A percentile compares a stretch with the other conserved stretches of the same genome.
These are phyloP conservation scores for Akanthomyces muscarius DNA, from an alignment of 2,329 filamentous ascomycete species.

Conservation along the genomic window DNA sequence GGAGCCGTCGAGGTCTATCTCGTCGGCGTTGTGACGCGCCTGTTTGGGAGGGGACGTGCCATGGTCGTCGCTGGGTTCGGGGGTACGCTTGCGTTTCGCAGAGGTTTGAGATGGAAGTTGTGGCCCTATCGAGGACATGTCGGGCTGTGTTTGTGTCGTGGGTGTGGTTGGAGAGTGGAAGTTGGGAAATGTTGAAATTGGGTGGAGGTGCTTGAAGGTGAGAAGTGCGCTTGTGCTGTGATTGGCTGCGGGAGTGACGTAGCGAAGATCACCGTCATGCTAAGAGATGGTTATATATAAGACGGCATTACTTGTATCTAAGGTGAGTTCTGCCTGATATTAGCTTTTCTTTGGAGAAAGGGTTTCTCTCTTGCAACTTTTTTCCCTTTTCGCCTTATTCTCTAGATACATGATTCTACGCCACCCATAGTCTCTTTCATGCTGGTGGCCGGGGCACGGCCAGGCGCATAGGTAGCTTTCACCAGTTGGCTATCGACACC, in stretches of 20 bases:
- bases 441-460: too few species aligned
- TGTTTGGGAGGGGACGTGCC: conserved; percentile 40
- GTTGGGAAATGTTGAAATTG: neutral
- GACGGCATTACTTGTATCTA: neutral
- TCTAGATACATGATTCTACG: too few species aligned
- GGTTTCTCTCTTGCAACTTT: neutral
- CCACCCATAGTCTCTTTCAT: too few species aligned
- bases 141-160: conserved; percentile 29
- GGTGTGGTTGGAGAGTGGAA: conserved; percentile 3
- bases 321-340: too few species aligned
- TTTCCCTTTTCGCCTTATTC: too few species aligned
- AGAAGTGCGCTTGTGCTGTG: conserved; percentile 4
- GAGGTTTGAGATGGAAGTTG: conserved; percentile 63
- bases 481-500: too few species aligned
- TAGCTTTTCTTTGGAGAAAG: neutral
- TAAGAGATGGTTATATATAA: neutral
- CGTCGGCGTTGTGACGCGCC: conserved; percentile 42
- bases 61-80: conserved; percentile 33
- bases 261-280: neutral
- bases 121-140: conserved; percentile 67
- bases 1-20: conserved; percentile 43
- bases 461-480: too few species aligned
- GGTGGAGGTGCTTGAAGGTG: neutral
- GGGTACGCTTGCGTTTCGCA: conserved; percentile 57
- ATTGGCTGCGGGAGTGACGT: conserved; percentile 6